A percentile compares a stretch with the other conserved stretches of the same genome.
Conservation (phyloP, 2,329 filamentous ascomycete genomes). For the Colletotrichum scovillei region DNA sequence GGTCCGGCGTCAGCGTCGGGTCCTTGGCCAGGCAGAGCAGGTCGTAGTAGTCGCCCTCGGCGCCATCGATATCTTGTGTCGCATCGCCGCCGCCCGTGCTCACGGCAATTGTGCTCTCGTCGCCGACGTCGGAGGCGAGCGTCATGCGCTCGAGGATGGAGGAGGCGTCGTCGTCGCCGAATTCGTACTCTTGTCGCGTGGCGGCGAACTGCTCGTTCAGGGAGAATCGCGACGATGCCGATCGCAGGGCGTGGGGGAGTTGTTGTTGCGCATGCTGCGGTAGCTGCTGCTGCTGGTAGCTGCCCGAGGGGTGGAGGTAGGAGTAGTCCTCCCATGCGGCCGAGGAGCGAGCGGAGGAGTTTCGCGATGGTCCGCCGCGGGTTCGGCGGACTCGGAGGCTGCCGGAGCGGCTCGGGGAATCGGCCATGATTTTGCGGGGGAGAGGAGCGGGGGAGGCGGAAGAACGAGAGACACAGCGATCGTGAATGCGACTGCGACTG, state of each 20-base stretch:
- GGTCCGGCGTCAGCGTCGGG: slow-evolving; percentile 43
- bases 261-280: neutral
- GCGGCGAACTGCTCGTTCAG: slow-evolving; percentile 60
- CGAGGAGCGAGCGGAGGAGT: slow-evolving; percentile 42
- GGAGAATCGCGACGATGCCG: slow-evolving; percentile 57
- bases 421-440: slow-evolving; percentile 39
- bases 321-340: slow-evolving; percentile 35
- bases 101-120: slow-evolving; percentile 36
- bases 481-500: neutral
- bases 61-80: slow-evolving; percentile 26
- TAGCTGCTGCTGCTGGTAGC: slow-evolving; percentile 1
- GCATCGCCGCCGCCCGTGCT: slow-evolving; percentile 1
- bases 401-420: slow-evolving; percentile 40
- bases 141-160: slow-evolving; percentile 52
- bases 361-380: slow-evolving; percentile 36
- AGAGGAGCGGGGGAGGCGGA: neutral
- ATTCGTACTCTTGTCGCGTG: slow-evolving; percentile 58
- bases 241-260: slow-evolving; percentile 42
- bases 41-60: slow-evolving; percentile 54
- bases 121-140: slow-evolving; percentile 39
- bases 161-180: slow-evolving; percentile 60
- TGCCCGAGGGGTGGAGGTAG: slow-evolving; percentile 25
- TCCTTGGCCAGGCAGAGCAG: slow-evolving; percentile 55
- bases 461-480: neutral
- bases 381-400: slow-evolving; percentile 45